Evolutionary conservation across 257 asterid species (phyloP).

Genomic region (Paulownia fortunei): DNA sequence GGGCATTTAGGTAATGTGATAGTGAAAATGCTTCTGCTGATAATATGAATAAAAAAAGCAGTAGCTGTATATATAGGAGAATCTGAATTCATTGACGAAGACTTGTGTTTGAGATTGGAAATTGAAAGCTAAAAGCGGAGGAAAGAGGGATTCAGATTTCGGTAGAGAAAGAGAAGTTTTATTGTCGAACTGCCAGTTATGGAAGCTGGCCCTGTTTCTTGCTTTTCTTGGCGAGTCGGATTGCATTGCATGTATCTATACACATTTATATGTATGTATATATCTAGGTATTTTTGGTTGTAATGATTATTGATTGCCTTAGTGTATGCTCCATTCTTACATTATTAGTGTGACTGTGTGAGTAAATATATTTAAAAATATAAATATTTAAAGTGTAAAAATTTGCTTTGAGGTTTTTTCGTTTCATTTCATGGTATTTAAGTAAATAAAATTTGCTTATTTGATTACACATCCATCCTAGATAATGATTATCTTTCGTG

Average conservation of each 20-base stretch:
- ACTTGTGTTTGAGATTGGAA: conserved; percentile 38
- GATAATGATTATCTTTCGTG: too few relatives aligned
- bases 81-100: conserved; percentile 61
- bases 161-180: conserved; percentile 25
- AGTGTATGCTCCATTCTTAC: not conserved
- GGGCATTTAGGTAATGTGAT: conserved; percentile 47
- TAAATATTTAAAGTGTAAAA: too few relatives aligned
- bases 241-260: conserved; percentile 12
- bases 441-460: not conserved
- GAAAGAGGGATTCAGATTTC: conserved; percentile 40
- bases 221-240: conserved; percentile 27
- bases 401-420: not conserved
- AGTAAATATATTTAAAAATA: too few relatives aligned
- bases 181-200: conserved; percentile 34
- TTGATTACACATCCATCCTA: not conserved
- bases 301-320: not conserved
- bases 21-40: conserved; percentile 20
- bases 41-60: conserved; percentile 31
- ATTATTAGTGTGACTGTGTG: too few relatives aligned
- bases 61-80: conserved; percentile 43
- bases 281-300: not conserved
- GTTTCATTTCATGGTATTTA: not conserved
- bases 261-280: not conserved
- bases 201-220: conserved; percentile 29
- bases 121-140: conserved; percentile 36